Evolutionary conservation across 768 basidiomycete genomes (phyloP), one percentile per base, ranked within the genome.

Genomic region (Coprinellus aureogranulatus): DNA sequence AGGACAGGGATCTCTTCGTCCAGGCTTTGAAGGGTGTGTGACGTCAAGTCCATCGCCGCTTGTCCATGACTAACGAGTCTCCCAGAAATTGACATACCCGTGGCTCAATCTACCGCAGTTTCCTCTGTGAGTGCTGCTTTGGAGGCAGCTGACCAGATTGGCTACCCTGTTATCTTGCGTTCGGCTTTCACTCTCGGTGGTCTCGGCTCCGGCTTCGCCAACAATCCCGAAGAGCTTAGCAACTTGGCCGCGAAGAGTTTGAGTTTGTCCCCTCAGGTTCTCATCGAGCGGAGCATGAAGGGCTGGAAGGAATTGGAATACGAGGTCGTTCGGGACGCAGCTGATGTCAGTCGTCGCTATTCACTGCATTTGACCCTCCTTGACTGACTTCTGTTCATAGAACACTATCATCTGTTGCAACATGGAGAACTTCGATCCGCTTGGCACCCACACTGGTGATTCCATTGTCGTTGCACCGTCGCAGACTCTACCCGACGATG

Each of bases 271-370:
- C 96, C 97, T 47, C 97, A 98, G 71, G 92, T 98, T 44, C 82
- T 99, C 56, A 94, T 99, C 61, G 97, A 98, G 75, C 90, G 94
- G 50, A 92, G 90, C 64, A 91, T 99, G 89, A 98, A 98, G 75
- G 97, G 97, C 28, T 99, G 97, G 97, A 99, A 99, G 71, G 97
- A 99, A 75, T 82, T 98, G 61, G 97, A 99, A 75, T 99, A 98
- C 65, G 97, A 99, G 71, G 97, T 99, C 60, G 97, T 98, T 67
- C 90, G 97, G 54, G 97, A 99, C 70, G 94, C 83, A 63, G 96
- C 96, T 51, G 97, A 99, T 75, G 92, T 94, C 72, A 63, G 90
- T 85, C 25, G n/a, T 59, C 47, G 55, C 54, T 44, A 23, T n/a
- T n/a, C 57, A 46, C 49, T 44, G 18, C 40, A 11, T 39, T 48